These are phyloP conservation scores for Ceriops decandra DNA, from an alignment of 345 rosid genomes.

Conservation along the genomic window DNA sequence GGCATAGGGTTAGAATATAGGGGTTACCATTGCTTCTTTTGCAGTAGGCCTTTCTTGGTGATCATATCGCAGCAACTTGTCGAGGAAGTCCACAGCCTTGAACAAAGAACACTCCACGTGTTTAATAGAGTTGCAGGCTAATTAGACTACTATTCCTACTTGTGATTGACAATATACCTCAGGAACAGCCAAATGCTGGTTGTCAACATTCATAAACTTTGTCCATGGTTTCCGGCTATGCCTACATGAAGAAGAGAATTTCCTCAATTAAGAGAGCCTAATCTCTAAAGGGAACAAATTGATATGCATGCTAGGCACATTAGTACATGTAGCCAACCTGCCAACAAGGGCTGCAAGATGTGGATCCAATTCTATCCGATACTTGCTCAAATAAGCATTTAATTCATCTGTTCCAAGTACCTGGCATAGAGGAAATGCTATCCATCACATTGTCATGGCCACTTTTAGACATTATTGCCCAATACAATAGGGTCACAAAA, in stretches of 20 bases:
- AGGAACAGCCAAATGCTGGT: conserved; percentile 85
- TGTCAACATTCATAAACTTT: conserved; percentile 76
- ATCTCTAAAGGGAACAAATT: background rate
- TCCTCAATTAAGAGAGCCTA: conserved; percentile 5
- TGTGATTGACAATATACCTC: conserved; percentile 51
- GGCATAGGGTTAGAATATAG: background rate
- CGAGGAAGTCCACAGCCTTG: conserved; percentile 93
- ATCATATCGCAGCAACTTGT: conserved; percentile 92
- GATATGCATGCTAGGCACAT: background rate
- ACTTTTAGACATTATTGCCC: too few species aligned
- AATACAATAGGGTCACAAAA: too few species aligned
- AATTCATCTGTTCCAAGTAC: conserved; percentile 94
- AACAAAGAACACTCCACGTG: background rate
- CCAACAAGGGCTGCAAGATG: conserved; percentile 90
- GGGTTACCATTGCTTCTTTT: conserved; percentile 88
- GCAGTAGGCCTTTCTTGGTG: conserved; percentile 98
- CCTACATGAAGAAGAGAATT: conserved; percentile 31
- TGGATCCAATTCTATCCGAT: conserved; percentile 86
- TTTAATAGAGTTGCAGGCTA: background rate
- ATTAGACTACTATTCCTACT: background rate
- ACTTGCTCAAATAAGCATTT: conserved; percentile 71
- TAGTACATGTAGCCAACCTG: conserved; percentile 39
- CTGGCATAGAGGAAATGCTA: conserved; percentile 30
- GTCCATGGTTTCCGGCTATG: conserved; percentile 95
- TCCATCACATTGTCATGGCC: background rate